phyloP scores from a whole-genome alignment of 1,284 basidiomycete genomes.

The Exobasidium rhododendri region DNA sequence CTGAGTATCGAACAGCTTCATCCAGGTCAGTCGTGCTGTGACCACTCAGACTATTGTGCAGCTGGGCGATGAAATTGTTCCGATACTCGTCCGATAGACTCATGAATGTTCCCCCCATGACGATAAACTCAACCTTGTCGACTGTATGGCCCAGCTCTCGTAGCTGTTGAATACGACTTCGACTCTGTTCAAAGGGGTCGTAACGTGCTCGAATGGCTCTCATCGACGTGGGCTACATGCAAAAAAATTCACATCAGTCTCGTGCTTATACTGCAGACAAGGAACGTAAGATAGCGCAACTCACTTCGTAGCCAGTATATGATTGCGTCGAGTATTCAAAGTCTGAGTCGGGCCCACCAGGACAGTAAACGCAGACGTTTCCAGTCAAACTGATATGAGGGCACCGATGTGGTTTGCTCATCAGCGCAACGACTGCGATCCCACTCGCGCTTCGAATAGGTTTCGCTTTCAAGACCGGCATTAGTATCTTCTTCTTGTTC shows the following conservation, averaged over 20 bases:
- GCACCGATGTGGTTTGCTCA: constrained; percentile 99
- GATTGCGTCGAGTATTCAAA: constrained; percentile 98
- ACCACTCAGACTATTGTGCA: constrained; percentile 94
- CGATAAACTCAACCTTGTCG: constrained; percentile 98
- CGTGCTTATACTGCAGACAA: too few species aligned
- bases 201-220: constrained; percentile 95
- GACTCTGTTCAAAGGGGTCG: constrained; percentile 96
- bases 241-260: too few species aligned
- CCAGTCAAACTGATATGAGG: constrained; percentile 99
- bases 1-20: constrained; percentile 96
- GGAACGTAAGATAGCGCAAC: too few species aligned
- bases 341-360: constrained; percentile 97
- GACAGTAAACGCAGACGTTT: constrained; percentile 99
- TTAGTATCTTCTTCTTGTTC: constrained; percentile 84
- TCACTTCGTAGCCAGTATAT: constrained; percentile 93
- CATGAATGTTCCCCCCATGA: constrained; percentile 99
- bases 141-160: constrained; percentile 92
- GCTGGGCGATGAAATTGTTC: constrained; percentile 85
- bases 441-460: constrained; percentile 97
- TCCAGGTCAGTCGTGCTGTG: constrained; percentile 87
- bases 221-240: constrained; percentile 99
- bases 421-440: constrained; percentile 97
- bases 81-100: constrained; percentile 96
- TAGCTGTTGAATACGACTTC: constrained; percentile 90
- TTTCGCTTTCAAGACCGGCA: constrained; percentile 87